Conservation (phyloP, 805 yeast genomes). For the Candida dajiaensis region DNA sequence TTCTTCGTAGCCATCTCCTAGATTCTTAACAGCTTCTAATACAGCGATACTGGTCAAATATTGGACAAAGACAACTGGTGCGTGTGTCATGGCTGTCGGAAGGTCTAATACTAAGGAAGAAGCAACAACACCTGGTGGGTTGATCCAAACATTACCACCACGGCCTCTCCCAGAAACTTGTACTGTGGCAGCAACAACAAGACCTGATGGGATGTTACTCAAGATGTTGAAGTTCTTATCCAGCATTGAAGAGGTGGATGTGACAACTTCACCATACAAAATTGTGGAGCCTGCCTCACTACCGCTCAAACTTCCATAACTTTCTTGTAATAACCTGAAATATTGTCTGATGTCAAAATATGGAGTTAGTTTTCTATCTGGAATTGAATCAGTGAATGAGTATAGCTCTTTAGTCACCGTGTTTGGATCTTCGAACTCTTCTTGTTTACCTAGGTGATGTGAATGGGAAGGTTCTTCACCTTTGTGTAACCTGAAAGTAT, state of each 20-base stretch:
- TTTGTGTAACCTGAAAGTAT: conserved; percentile 46
- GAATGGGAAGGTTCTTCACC: conserved; percentile 26
- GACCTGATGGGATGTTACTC: conserved; percentile 59
- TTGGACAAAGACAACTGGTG: conserved; percentile 78
- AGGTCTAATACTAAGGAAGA: conserved; percentile 64
- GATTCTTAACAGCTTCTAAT: conserved; percentile 65
- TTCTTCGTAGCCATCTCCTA: conserved; percentile 58
- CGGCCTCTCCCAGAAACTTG: conserved; percentile 93
- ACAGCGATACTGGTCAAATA: conserved; percentile 79
- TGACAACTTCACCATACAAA: conserved; percentile 81
- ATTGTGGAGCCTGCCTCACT: conserved; percentile 52
- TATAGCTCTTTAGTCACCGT: conserved; percentile 50
- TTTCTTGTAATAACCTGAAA: conserved; percentile 36
- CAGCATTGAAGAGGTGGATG: conserved; percentile 77
- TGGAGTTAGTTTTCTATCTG: conserved; percentile 56
- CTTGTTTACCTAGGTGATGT: conserved; percentile 23
- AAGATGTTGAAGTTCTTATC: conserved; percentile 65
- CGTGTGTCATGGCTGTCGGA: conserved; percentile 35
- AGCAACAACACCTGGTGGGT: conserved; percentile 89
- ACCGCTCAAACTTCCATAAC: conserved; percentile 26
- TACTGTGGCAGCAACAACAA: conserved; percentile 61
- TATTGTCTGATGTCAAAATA: conserved; percentile 62
- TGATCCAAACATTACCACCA: conserved; percentile 93
- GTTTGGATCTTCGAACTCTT: conserved; percentile 47
- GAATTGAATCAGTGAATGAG: conserved; percentile 38